These are phyloP conservation scores for Rhizopus microsporus DNA, from an alignment of 371 early-diverging fungal species.

Conservation along the genomic window DNA sequence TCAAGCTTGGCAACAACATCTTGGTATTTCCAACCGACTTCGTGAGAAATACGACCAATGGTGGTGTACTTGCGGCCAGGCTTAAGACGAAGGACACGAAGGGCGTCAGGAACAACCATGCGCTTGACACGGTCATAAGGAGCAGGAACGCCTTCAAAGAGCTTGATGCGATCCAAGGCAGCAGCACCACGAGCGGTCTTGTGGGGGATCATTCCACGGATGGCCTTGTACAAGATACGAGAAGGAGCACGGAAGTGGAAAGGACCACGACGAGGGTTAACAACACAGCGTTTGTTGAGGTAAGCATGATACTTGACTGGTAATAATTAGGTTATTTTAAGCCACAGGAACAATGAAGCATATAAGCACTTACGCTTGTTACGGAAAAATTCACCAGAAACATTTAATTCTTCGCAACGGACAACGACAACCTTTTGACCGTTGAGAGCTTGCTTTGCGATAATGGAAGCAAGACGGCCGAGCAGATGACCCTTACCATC, in stretches of 20 bases:
- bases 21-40: conserved; percentile 99
- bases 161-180: conserved; percentile 96
- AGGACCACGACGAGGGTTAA: conserved; percentile 97
- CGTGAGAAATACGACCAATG: conserved; percentile 91
- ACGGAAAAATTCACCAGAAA: conserved; percentile 98
- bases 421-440: conserved; percentile 99
- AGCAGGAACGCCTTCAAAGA: conserved; percentile 99
- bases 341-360: not conserved
- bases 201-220: conserved; percentile 99
- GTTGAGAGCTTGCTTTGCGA: conserved; percentile 98
- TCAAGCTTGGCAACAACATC: conserved; percentile 95
- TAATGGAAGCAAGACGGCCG: conserved; percentile 98
- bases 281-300: conserved; percentile 98
- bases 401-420: conserved; percentile 97
- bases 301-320: conserved; percentile 94
- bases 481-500: conserved; percentile 99
- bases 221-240: conserved; percentile 96
- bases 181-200: conserved; percentile 98
- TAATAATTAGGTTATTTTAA: not conserved
- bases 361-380: conserved; percentile 88
- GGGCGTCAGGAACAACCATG: conserved; percentile 96
- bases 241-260: conserved; percentile 99
- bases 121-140: conserved; percentile 97
- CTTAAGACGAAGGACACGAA: conserved; percentile 94
- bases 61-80: conserved; percentile 98